phyloP scores from a whole-genome alignment of 495 filamentous ascomycete species.

The Annulohypoxylon bovei region DNA sequence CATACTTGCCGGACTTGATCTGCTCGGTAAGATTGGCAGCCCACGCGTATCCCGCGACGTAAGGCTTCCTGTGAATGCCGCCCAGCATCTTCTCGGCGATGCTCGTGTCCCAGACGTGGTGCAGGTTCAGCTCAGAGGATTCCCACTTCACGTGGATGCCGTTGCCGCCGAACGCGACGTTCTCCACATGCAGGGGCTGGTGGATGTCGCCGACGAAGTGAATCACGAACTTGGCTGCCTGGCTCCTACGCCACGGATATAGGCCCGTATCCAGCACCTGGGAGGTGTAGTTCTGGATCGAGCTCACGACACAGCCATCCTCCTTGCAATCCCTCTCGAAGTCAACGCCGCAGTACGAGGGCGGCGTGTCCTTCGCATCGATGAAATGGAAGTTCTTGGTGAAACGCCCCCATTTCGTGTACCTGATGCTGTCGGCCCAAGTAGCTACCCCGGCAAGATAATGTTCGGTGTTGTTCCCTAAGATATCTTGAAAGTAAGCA shows the following conservation, averaged over 20 bases:
- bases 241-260: constrained; percentile 49
- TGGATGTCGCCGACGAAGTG: constrained; percentile 75
- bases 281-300: constrained; percentile 67
- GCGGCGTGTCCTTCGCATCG: constrained; percentile 73
- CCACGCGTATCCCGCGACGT: constrained; percentile 61
- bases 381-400: constrained; percentile 74
- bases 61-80: constrained; percentile 52
- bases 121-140: constrained; percentile 59
- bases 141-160: constrained; percentile 67
- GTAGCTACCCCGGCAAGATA: constrained; percentile 69
- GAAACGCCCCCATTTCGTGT: constrained; percentile 66
- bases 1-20: constrained; percentile 65
- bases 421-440: constrained; percentile 71
- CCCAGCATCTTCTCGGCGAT: constrained; percentile 69
- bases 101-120: constrained; percentile 70
- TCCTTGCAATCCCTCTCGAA: constrained; percentile 69
- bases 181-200: constrained; percentile 72
- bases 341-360: constrained; percentile 65
- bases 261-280: constrained; percentile 57
- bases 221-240: constrained; percentile 70
- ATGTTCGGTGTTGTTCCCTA: constrained; percentile 57
- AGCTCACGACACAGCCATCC: constrained; percentile 69
- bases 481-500: constrained; percentile 54
- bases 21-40: constrained; percentile 59
- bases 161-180: constrained; percentile 68